Evolutionary conservation across 257 asterid species (phyloP), one percentile per base, ranked within the genome.

Genomic region (Paraleonurus japonicus): DNA sequence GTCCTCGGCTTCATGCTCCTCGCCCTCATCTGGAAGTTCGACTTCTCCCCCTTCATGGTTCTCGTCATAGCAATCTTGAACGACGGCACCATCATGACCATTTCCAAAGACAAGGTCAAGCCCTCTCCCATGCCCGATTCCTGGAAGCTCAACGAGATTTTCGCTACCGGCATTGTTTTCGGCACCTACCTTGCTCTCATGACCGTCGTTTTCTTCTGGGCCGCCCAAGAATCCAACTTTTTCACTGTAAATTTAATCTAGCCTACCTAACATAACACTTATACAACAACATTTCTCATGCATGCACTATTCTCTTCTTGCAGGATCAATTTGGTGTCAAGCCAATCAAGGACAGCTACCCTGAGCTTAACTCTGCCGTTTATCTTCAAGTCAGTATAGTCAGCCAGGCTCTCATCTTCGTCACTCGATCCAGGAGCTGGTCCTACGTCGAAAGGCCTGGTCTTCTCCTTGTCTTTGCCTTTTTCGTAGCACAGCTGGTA

Each of bases 31-130:
- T 86, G 92, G 92, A 82, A 84, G 82, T 86, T 86, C 30, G 92
- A 86, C 43, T 86, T 81, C 85, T 82, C 89, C 0, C 91, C 91
- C 16, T 86, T 86, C 81, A 86, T 86, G 91, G 91, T 86, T n/a
- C 71, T 86, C 19, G 79, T 86, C 6, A 86, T 86, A 6, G 92
- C 92, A 2, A 81, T 86, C 77, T 85, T 86, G 61, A 86, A 86
- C 27, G 89, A 84, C 26, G 92, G 92, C 8, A 86, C 92, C 50
- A 84, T 86, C 50, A 84, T 86, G 91, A 86, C 89, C 60, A 86
- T 86, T 33, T 84, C 88, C 0, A 86, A 86, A 22, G 92, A 86
- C 69, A 84, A 82, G 54, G 92, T 86, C 7, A 84, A 73, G 81
- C 91, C 91, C 17, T 86, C 91, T 0, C 91, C 91, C 5, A 67